Base-by-base conservation (phyloP, 768 basidiomycete genomes). In the Boletus reticulatus region DNA sequence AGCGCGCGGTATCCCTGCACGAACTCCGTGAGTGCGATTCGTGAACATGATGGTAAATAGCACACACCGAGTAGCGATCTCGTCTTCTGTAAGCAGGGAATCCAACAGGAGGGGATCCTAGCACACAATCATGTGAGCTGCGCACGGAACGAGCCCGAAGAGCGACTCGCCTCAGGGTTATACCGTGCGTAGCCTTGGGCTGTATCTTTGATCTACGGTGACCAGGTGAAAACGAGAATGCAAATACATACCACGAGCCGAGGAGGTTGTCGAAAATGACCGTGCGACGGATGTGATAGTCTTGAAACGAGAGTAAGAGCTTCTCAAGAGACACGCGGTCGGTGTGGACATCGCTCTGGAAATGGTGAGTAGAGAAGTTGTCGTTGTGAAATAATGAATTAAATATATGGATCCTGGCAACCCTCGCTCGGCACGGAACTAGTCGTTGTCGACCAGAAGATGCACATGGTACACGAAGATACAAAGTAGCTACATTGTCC, bases 81-180 rank as follows among this genome's bases (percentile, higher is more conserved):
- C 96, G 37, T 97, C 96, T 49, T 94, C 93, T 0, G 91, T 91
- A 58, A 98, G 74, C 39, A 91, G 78, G 0, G 84, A 83, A 56
- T 93, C 89, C 29, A 94, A 65, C 63, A 83, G 83, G 60, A 98
- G 74, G 0, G 94, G 90, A 67, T 98, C 95, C 92, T 94, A 53
- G 6, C 43, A 24, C 34, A 17, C n/a, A 37, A 10, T 24, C 50
- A n/a, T 29, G 59, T 62, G 38, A 56, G 59, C n/a, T 12, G 14
- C 6, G 12, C 22, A 32, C 17, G 22, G 32, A 48, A 43, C 11
- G 34, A 20, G 38, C 9, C 19, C 50, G 32, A 37, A 34, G 49
- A 14, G 38, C 27, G 16, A 48, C 71, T 44, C 38, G 63, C 70
- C 9, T 50, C 43, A 20, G 67, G 42, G 16, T 57, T 61, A 52